These are phyloP conservation scores for Alnus rubra DNA, from an alignment of 306 rosid genomes.

Conservation along the genomic window DNA sequence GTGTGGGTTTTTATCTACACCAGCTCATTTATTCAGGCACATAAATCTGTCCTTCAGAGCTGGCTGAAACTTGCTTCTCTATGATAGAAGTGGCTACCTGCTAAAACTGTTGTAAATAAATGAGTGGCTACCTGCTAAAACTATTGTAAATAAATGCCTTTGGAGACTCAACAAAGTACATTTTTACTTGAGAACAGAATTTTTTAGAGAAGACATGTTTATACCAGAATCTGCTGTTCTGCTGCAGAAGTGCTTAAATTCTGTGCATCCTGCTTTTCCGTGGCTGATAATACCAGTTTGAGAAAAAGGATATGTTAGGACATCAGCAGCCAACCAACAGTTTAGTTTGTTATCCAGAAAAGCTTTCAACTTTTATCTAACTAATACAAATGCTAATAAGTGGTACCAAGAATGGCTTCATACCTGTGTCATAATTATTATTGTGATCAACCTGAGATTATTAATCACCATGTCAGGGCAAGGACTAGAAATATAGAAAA, in stretches of 20 bases:
- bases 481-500: conserved; percentile 26
- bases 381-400: background rate
- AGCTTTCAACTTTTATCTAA: conserved; percentile 15
- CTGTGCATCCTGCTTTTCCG: conserved; percentile 58
- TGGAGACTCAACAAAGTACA: background rate
- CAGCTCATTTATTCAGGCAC: background rate
- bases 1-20: background rate
- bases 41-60: background rate
- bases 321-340: conserved; percentile 25
- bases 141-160: conserved; percentile 15
- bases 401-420: conserved; percentile 24
- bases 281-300: conserved; percentile 52
- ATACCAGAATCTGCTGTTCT: conserved; percentile 97
- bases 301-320: conserved; percentile 20
- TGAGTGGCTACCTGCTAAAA: background rate
- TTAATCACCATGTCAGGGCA: conserved; percentile 25
- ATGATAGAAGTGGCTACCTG: background rate
- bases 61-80: background rate
- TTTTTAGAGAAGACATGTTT: conserved; percentile 26
- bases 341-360: conserved; percentile 20
- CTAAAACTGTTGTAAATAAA: conserved; percentile 11
- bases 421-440: conserved; percentile 67
- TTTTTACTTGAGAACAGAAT: conserved; percentile 11
- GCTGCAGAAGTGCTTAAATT: conserved; percentile 62
- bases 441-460: conserved; percentile 60